Base-by-base conservation (phyloP, 371 early-diverging fungal genomes). In the Mucor indicus region DNA sequence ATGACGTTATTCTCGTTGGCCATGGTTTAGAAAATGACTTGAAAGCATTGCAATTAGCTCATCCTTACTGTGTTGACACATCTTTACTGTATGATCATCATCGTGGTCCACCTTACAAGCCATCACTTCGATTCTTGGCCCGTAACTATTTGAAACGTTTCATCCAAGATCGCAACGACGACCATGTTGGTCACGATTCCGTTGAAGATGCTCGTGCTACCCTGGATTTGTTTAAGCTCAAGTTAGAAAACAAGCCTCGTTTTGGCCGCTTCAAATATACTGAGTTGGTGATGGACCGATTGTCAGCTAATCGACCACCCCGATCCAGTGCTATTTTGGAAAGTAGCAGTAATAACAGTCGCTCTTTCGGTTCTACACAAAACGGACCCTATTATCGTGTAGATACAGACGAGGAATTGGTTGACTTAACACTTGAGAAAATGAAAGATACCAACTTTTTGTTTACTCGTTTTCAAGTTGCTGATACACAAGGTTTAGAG, bases 121-220 rank as follows among this genome's bases (percentile, higher is more conserved):
- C 79, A 2, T 72, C 81, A 7, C 64, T 91, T 31, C 72, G 78
- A 32, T 55, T 67, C 53, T 69, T 91, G 24, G 49, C 86, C 1
- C 64, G 75, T n/a, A 72, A 62, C 38, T 66, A 80, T 38, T 55
- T 91, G 16, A 66, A 77, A 11, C 69, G 81, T 37, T 32, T 53
- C 8, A 90, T 90, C 55, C 92, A 90, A 57, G 57, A 58, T 2
- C 50, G 59, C 21, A 53, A 64, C 38, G 47, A 55, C 17, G 53
- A 55, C 15, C 53, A n/a, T 38, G 17, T 62, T 11, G 89, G 89
- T 33, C 93, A 92, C 72, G 89, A 90, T 63, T 80, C 85, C 24
- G 64, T 72, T 15, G 89, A 90, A 68, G 93, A 92, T 74, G 89
- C 91, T 4, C 51, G 64, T 38, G 79, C 91, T 9, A 77, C 83